Evolutionary conservation across 306 rosid species (phyloP).

Genomic region (Luffa acutangula): DNA sequence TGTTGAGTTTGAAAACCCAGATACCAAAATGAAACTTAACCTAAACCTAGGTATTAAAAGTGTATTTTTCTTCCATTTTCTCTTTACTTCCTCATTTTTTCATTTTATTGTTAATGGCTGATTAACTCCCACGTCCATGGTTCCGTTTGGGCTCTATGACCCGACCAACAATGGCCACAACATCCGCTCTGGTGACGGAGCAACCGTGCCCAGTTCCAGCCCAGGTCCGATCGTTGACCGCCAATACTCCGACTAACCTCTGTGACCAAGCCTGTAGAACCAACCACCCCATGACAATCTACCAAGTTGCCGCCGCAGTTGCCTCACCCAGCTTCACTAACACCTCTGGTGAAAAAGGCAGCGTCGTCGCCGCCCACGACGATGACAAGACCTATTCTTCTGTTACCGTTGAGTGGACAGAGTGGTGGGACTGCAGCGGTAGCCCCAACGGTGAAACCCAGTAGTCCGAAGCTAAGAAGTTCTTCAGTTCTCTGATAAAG

Average conservation of each 20-base stretch:
- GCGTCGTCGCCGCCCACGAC: not conserved
- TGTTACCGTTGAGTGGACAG: not conserved
- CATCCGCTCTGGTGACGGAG: not conserved
- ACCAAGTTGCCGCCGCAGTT: not conserved
- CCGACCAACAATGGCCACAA: not conserved
- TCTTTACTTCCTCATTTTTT: too few relatives aligned
- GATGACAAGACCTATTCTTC: not conserved
- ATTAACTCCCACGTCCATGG: slow-evolving; percentile 14
- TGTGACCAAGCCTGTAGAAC: not conserved
- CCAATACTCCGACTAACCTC: not conserved
- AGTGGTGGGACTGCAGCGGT: not conserved
- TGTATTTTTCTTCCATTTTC: too few relatives aligned
- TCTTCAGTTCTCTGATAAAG: not conserved
- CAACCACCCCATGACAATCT: not conserved
- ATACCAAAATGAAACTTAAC: too few relatives aligned
- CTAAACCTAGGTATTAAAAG: too few relatives aligned
- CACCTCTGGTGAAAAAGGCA: not conserved
- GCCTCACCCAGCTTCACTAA: not conserved
- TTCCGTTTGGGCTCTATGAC: slow-evolving; percentile 9
- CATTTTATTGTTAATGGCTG: not conserved
- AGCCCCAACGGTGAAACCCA: not conserved
- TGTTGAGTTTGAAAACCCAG: too few relatives aligned
- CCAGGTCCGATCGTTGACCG: not conserved
- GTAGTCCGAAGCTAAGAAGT: not conserved
- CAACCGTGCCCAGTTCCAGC: not conserved